Conservation (phyloP, 805 yeast species). For the Myxozyma udenii region DNA sequence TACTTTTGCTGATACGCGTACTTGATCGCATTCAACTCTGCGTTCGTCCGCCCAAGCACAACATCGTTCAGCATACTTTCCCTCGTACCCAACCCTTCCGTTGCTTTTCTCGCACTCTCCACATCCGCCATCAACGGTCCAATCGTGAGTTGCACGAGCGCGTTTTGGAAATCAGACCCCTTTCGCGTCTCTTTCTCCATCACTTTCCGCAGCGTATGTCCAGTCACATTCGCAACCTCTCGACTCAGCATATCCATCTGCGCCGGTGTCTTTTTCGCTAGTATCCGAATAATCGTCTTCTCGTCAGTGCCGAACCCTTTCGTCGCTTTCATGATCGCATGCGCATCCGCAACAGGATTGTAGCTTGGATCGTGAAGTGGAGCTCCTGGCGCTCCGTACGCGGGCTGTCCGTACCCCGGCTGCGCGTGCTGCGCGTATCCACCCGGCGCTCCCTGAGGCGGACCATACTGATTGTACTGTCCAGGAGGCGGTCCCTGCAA, state of each 20-base stretch:
- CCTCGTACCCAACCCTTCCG: constrained; percentile 29
- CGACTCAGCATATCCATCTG: constrained; percentile 25
- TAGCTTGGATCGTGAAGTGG: constrained; percentile 16
- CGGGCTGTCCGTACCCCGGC: constrained; percentile 6
- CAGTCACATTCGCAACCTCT: constrained; percentile 20
- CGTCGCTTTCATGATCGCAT: constrained; percentile 27
- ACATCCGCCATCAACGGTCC: constrained; percentile 32
- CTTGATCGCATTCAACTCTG: constrained; percentile 30
- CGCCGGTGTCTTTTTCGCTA: constrained; percentile 24
- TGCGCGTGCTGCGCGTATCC: background rate
- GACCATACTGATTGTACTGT: constrained; percentile 3
- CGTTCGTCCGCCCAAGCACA: constrained; percentile 26
- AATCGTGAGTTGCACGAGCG: constrained; percentile 18
- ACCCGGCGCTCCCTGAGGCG: background rate
- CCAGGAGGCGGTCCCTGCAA: background rate
- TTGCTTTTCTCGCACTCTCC: constrained; percentile 22
- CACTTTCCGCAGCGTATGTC: constrained; percentile 22
- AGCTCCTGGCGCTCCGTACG: background rate
- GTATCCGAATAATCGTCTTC: constrained; percentile 19
- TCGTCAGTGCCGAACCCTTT: constrained; percentile 34
- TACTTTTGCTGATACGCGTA: constrained; percentile 23
- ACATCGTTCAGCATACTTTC: constrained; percentile 30
- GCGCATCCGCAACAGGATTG: constrained; percentile 27
- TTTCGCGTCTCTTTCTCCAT: constrained; percentile 28
- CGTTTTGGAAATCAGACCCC: constrained; percentile 25